Percentiles rank a stretch among this genome's conserved stretches.
Conservation (phyloP, 495 filamentous ascomycete species). For the Annulohypoxylon nitens region DNA sequence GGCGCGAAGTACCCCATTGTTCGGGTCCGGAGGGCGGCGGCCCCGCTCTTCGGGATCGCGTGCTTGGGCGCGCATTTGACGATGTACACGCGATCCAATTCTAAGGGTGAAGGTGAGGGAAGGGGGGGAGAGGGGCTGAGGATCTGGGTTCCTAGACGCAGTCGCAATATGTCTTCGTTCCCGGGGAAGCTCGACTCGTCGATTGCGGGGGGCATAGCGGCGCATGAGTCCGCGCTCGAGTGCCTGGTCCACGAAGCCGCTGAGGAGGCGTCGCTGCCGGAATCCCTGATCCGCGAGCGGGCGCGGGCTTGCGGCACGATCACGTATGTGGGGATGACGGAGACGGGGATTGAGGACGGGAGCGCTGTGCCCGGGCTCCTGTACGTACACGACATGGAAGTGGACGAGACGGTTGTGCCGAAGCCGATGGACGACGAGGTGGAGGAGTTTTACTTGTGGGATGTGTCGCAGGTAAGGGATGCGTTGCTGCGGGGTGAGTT, state of each 20-base stretch:
- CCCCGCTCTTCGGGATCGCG: slow-evolving; percentile 78
- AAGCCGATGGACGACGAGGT: slow-evolving; percentile 81
- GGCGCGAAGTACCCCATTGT: slow-evolving; percentile 50
- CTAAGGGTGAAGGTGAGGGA: no score
- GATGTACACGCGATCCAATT: slow-evolving; percentile 65
- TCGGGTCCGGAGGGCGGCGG: slow-evolving; percentile 74
- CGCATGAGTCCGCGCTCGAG: slow-evolving; percentile 73
- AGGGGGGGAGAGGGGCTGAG: slow-evolving; percentile 64
- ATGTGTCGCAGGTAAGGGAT: slow-evolving; percentile 70
- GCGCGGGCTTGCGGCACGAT: slow-evolving; percentile 70
- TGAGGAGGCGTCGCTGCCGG: slow-evolving; percentile 81
- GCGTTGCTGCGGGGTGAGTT: slow-evolving; percentile 75
- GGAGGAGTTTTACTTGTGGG: slow-evolving; percentile 76
- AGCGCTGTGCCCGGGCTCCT: slow-evolving; percentile 80
- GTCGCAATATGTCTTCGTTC: slow-evolving; percentile 77
- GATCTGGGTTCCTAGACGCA: slow-evolving; percentile 80
- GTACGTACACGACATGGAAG: slow-evolving; percentile 81
- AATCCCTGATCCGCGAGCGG: slow-evolving; percentile 66
- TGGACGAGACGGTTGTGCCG: slow-evolving; percentile 69
- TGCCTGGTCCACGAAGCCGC: slow-evolving; percentile 77
- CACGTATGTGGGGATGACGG: slow-evolving; percentile 77
- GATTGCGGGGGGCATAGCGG: slow-evolving; percentile 80
- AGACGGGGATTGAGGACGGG: slow-evolving; percentile 73
- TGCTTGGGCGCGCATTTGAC: slow-evolving; percentile 87
- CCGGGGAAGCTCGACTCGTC: slow-evolving; percentile 83